These are phyloP conservation scores for Fusarium sp. DNA, from an alignment of 2,329 filamentous ascomycete genomes.

Conservation along the genomic window DNA sequence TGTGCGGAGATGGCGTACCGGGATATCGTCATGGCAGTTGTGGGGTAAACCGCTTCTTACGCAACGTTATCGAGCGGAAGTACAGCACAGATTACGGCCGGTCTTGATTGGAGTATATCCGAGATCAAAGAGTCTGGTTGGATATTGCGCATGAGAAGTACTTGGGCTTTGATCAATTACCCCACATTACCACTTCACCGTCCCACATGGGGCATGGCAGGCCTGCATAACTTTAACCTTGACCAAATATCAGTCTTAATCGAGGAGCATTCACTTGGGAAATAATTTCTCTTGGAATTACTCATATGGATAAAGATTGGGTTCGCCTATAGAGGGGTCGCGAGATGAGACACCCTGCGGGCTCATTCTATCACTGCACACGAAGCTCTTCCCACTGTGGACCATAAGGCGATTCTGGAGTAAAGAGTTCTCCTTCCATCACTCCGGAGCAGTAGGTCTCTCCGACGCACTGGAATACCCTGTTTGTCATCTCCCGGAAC, in stretches of 20 bases:
- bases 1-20: slow-evolving; percentile 1
- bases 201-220: not conserved
- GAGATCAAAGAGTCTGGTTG: not conserved
- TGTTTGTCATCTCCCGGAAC: accelerated
- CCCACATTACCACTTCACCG: not conserved
- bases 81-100: accelerated
- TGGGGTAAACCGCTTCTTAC: not conserved
- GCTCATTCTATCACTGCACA: not conserved
- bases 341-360: too few relatives aligned
- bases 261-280: not conserved
- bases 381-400: not conserved
- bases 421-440: not conserved
- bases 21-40: slow-evolving; percentile 1
- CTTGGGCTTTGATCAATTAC: not conserved
- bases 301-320: too few relatives aligned
- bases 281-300: not conserved
- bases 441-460: not conserved
- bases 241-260: not conserved
- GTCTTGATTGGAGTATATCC: not conserved
- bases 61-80: not conserved
- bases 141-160: not conserved
- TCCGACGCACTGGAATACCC: not conserved
- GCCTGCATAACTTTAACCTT: not conserved
- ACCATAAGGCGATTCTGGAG: accelerated
- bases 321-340: too few relatives aligned